Evolutionary conservation across 1,284 basidiomycete genomes (phyloP), one percentile per base, ranked within the genome.

Genomic region (Porogramme epimiltina): DNA sequence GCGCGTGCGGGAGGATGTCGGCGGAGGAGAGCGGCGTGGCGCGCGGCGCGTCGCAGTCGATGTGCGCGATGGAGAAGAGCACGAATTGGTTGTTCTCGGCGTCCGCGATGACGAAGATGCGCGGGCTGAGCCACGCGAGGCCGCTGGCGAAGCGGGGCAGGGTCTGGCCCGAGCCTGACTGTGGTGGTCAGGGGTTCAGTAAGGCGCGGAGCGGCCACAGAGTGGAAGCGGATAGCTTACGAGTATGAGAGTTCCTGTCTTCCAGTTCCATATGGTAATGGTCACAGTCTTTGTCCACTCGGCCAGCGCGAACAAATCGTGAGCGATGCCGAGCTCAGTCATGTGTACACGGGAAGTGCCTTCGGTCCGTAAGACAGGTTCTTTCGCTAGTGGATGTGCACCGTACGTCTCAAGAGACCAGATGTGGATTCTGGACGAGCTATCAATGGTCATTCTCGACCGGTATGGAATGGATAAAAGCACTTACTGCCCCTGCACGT

Each of bases 201-300:
- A 3, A 18, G n/a, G n/a, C n/a, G 20, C 22, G 31, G 26, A 22
- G 8, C 2, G 11, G 3, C 16, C 3, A 15, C 26, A 34, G 16
- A 5, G 37, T 3, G 26, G 11, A 45, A n/a, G 16, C n/a, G 9
- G 20, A 31, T 11, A 18, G 25, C 34, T n/a, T 37, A 37, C n/a
- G n/a, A 37, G 34, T 4, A 37, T 18, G n/a, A 37, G n/a, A 6
- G 34, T 0, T 73, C 79, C 4, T 0, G 70, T 73, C 54, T 64
- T 73, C 82, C 82, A 85, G 51, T 81, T 77, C 80, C 79, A 84
- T n/a, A 83, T 65, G 18, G 77, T 57, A 9, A 82, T 62, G 0
- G 72, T 66, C 1, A 69, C 70, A 3, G 56, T 62, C 2, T 68
- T 60, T 1, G 67, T 49, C 58, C 67, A 73, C 44, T 72, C 71